Evolutionary conservation across 768 basidiomycete species (phyloP).

Genomic region (Lentinus brumalis): DNA sequence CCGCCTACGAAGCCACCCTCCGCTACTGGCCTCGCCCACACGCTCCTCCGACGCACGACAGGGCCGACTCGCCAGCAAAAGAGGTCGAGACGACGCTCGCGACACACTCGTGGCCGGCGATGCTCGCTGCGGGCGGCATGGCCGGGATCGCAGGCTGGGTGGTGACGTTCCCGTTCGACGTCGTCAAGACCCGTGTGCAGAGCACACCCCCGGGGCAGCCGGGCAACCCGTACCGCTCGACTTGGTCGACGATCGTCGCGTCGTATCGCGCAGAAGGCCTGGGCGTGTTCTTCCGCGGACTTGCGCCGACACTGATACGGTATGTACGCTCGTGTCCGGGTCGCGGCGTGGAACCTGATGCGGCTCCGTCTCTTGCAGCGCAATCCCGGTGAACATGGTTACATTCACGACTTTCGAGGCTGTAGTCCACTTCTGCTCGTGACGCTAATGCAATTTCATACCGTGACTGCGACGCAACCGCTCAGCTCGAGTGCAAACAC

Average conservation of each 20-base stretch:
- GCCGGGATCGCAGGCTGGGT: slow-evolving; percentile 82
- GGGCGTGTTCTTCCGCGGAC: slow-evolving; percentile 72
- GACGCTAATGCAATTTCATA: neutral
- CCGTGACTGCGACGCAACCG: too few species aligned
- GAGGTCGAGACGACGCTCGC: slow-evolving; percentile 42
- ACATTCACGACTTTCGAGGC: slow-evolving; percentile 76
- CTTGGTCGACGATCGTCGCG: slow-evolving; percentile 55
- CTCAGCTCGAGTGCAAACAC: too few species aligned
- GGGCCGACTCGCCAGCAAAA: slow-evolving; percentile 37
- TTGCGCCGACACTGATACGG: slow-evolving; percentile 82
- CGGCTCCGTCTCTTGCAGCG: slow-evolving; percentile 40
- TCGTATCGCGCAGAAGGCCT: slow-evolving; percentile 68
- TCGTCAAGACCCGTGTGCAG: slow-evolving; percentile 89
- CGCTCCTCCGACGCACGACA: slow-evolving; percentile 22
- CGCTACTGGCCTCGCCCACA: slow-evolving; percentile 43
- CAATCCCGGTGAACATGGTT: slow-evolving; percentile 84
- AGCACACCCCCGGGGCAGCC: slow-evolving; percentile 31
- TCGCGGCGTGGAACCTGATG: neutral
- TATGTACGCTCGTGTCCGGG: slow-evolving; percentile 32
- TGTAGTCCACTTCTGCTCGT: slow-evolving; percentile 40
- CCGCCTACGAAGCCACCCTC: slow-evolving; percentile 63
- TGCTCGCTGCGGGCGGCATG: slow-evolving; percentile 73
- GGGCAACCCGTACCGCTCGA: slow-evolving; percentile 59
- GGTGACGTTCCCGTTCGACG: slow-evolving; percentile 84
- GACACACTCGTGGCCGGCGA: slow-evolving; percentile 50